Conservation (phyloP, 2,329 filamentous ascomycete species). For the Xylaria digitata region DNA sequence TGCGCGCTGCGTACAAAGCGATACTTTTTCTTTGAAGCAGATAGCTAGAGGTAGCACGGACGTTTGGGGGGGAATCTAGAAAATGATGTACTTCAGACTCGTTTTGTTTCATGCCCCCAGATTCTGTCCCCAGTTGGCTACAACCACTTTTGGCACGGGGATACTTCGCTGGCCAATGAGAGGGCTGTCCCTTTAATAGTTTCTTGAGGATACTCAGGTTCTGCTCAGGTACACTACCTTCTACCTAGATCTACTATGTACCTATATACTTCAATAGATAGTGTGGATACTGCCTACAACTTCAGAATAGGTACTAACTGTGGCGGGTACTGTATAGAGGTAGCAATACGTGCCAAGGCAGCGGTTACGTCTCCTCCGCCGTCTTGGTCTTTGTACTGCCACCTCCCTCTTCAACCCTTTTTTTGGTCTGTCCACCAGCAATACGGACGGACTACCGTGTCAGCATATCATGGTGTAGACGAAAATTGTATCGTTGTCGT, state of each 20-base stretch:
- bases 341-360: conserved; percentile 25
- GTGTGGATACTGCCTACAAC: too few relatives aligned
- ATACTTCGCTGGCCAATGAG: background rate
- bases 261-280: too few relatives aligned
- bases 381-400: conserved; percentile 21
- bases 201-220: too few relatives aligned
- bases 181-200: background rate
- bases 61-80: too few relatives aligned
- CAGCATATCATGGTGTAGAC: conserved; percentile 13
- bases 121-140: background rate
- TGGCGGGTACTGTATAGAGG: background rate
- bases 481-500: background rate
- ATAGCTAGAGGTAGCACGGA: background rate
- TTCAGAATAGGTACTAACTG: background rate
- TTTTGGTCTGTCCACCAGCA: background rate
- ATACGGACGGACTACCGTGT: conserved; percentile 8
- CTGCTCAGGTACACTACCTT: too few relatives aligned
- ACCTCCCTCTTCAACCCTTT: conserved; percentile 23
- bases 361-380: conserved; percentile 18
- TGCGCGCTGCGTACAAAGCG: too few relatives aligned
- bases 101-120: conserved; percentile 13
- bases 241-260: too few relatives aligned
- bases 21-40: background rate
- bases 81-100: background rate
- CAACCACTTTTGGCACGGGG: background rate